Conservation (phyloP, 176 grass and related monocot genomes). For the Bolboschoenus planiculmis region DNA sequence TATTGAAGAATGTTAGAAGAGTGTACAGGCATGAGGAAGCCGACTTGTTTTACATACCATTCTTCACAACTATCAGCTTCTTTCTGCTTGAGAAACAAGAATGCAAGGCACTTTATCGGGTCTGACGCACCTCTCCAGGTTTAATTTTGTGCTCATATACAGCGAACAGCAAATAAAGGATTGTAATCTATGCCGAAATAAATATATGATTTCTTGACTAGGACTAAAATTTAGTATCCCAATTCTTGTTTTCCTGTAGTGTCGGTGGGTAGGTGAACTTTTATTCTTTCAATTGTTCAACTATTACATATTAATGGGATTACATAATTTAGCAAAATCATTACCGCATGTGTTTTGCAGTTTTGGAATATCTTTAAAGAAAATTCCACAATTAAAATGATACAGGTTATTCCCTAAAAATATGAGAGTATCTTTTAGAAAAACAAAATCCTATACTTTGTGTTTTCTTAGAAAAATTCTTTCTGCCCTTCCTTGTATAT, state of each 20-base stretch:
- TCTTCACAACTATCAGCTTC: slow-evolving; percentile 94
- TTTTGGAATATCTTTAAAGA: background rate
- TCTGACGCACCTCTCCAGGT: slow-evolving; percentile 85
- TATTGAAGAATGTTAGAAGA: slow-evolving; percentile 69
- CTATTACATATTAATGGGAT: background rate
- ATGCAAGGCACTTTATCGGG: slow-evolving; percentile 99
- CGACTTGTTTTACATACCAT: slow-evolving; percentile 85
- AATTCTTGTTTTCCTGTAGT: background rate
- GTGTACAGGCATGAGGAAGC: slow-evolving; percentile 78
- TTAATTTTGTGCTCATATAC: slow-evolving; percentile 38
- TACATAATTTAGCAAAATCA: background rate
- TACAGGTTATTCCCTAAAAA: background rate
- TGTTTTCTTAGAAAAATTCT: background rate
- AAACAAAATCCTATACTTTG: background rate
- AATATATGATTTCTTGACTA: slow-evolving; percentile 1
- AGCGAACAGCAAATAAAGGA: background rate
- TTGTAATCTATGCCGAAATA: background rate
- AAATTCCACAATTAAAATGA: background rate
- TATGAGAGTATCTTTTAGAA: background rate
- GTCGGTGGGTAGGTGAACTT: background rate
- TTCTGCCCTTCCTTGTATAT: background rate
- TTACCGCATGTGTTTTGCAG: background rate
- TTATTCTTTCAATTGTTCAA: background rate
- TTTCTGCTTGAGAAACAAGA: slow-evolving; percentile 95
- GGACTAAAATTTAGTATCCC: background rate